Base-by-base conservation (phyloP, 306 rosid genomes). In the Vicia faba region DNA sequence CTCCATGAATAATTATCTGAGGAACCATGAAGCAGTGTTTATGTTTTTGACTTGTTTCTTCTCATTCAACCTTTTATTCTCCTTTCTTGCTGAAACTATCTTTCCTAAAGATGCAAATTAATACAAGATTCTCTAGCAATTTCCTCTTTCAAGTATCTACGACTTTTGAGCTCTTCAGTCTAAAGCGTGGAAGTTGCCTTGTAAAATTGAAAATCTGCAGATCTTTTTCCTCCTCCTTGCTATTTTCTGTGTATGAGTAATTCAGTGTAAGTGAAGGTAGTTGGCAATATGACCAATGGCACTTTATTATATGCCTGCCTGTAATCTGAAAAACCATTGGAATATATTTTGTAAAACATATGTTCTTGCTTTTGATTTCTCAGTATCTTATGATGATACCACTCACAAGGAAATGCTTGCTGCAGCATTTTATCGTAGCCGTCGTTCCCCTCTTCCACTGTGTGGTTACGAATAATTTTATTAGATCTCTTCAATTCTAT, bases 21-120 rank as follows among this genome's bases (percentile, higher is more conserved):
- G 80, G 71, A 81, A 82, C 82, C 91, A 31, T 73, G 56, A 73
- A 77, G 69, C 76, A 12, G 1, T 46, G 58, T 75, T 71, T 88
- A 75, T 68, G 68, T 68, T 72, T 82, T 39, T 61, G 66, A 61
- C 66, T 39, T 61, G 49, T 79, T 80, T 84, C 91, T 82, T 70
- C 82, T 81, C 81, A 57, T 79, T 78, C 86, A 46, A 60, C 76
- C 67, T 84, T 84, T 83, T 76, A 48, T 81, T 67, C 79, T 77
- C 78, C 81, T 78, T 60, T 75, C 89, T 77, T 75, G 83, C 70
- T 70, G 61, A 76, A 80, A 60, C 77, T 77, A 40, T 86, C 83
- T 78, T 56, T 87, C 82, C 76, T 54, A 25, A 45, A 54, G 76
- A 67, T 80, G 82, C 74, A 72, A 58, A 73, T 79, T 75, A 72